Evolutionary conservation across 2,329 filamentous ascomycete species (phyloP), one percentile per base, ranked within the genome.

Genomic region (Colletotrichum orbiculare): DNA sequence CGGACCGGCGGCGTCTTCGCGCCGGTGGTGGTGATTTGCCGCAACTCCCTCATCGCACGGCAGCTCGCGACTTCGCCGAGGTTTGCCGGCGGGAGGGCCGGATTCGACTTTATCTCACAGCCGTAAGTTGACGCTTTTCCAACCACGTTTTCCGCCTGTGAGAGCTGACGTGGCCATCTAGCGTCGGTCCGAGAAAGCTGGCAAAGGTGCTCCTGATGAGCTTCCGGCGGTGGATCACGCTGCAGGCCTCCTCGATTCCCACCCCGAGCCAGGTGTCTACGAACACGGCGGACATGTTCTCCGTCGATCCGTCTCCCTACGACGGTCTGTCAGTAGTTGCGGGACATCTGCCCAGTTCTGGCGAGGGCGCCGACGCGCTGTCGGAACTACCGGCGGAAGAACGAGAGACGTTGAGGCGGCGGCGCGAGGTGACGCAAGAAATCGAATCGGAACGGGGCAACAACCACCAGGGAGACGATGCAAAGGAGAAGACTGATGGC

Each of bases 21-120:
- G 2, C 63, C 63, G 2, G 58, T 66, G 7, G 72, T 78, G 1
- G 71, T 78, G 8, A 68, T 79, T 7, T 79, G 77, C 52, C 69
- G 60, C n/a, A 74, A 75, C 55, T 70, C 73, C 2, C 54, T 75
- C 4, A 69, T 69, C 9, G 76, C 75, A 2, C 73, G 75, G 25
- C 68, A 69, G 33, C 61, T 68, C 6, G 60, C 61, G 54, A 72
- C 46, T 33, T 66, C 50, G 2, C 56, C 71, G 42, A 60, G 72
- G 41, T 62, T 68, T n/a, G 54, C 66, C 33, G 62, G 66, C 66
- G 33, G 68, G 43, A 59, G 62, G 12, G 71, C 69, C 2, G 67
- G 77, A 12, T 71, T 77, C 9, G 77, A 79, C 52, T 78, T 77
- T 47, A 73, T 78, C n/a, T 77, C 77, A 2, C 77, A 78, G 52